phyloP scores from a whole-genome alignment of 805 yeast genomes.

The Candida wancherniae region DNA sequence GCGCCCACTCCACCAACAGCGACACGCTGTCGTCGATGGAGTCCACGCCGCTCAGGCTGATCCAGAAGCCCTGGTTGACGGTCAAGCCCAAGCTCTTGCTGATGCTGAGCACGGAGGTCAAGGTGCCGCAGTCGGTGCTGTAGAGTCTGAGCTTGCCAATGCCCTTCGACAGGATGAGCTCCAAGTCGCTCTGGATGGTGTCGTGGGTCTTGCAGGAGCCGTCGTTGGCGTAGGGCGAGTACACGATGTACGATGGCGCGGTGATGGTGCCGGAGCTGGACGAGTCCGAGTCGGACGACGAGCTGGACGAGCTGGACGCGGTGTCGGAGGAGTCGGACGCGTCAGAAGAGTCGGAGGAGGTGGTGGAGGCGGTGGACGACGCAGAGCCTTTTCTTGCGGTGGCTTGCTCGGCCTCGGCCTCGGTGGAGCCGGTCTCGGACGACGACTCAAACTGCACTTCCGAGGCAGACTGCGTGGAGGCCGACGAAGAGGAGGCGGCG shows the following conservation, averaged over 20 bases:
- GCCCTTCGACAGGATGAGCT: slow-evolving; percentile 53
- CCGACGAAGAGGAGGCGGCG: not conserved
- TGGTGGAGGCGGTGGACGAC: slow-evolving; percentile 1
- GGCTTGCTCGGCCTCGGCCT: not conserved
- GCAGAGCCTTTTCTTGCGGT: not conserved
- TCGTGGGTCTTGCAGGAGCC: slow-evolving; percentile 60
- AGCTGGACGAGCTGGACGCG: slow-evolving; percentile 12
- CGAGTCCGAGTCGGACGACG: slow-evolving; percentile 9
- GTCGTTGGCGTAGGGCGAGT: slow-evolving; percentile 72
- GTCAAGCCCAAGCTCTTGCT: slow-evolving; percentile 56
- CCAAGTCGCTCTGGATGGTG: slow-evolving; percentile 55
- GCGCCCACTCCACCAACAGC: slow-evolving; percentile 45
- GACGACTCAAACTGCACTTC: too few relatives aligned
- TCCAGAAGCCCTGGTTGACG: slow-evolving; percentile 88
- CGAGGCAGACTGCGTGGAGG: not conserved
- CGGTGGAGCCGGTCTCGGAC: too few relatives aligned
- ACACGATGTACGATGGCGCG: slow-evolving; percentile 59
- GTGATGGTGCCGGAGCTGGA: slow-evolving; percentile 18
- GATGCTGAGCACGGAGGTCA: slow-evolving; percentile 60
- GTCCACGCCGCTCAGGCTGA: slow-evolving; percentile 56
- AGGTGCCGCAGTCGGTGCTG: slow-evolving; percentile 80
- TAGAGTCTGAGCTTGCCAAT: slow-evolving; percentile 68
- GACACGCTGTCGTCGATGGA: slow-evolving; percentile 60
- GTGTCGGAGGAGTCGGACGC: slow-evolving; percentile 10
- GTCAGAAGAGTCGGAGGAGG: slow-evolving; percentile 21